phyloP scores from a whole-genome alignment of 2,329 filamentous ascomycete species.

The Beauveria australis region DNA sequence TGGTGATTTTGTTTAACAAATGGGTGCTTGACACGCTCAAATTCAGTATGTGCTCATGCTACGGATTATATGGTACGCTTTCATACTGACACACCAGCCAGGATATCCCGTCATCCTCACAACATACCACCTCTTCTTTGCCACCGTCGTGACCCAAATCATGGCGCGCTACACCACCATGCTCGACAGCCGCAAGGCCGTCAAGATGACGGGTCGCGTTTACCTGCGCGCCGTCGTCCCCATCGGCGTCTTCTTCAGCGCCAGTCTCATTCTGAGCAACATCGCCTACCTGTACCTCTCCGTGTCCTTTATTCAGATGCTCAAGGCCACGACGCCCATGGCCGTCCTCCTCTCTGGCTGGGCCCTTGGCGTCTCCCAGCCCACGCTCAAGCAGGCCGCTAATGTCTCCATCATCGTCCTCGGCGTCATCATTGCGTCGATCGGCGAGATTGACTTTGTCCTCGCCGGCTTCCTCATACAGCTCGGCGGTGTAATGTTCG shows the following conservation, averaged over 20 bases:
- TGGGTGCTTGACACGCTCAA: conserved; percentile 72
- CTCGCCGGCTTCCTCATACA: conserved; percentile 73
- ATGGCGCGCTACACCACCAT: conserved; percentile 82
- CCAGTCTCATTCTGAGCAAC: conserved; percentile 95
- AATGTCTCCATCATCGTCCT: conserved; percentile 94
- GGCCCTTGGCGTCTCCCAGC: conserved; percentile 74
- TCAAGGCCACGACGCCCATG: conserved; percentile 96
- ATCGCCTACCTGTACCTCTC: conserved; percentile 91
- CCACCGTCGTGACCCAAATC: conserved; percentile 88
- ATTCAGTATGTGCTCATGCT: conserved; percentile 40
- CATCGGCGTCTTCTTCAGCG: conserved; percentile 90
- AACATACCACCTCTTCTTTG: conserved; percentile 91
- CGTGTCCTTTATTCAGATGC: conserved; percentile 98
- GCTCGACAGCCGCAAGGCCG: conserved; percentile 88
- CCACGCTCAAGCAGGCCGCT: conserved; percentile 77
- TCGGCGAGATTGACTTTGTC: conserved; percentile 93
- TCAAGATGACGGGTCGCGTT: conserved; percentile 93
- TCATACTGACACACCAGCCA: conserved; percentile 23
- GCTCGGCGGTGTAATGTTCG: conserved; percentile 69
- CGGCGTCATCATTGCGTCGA: conserved; percentile 87
- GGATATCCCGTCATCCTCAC: conserved; percentile 74
- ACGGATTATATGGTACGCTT: neutral
- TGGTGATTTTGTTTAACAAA: conserved; percentile 93
- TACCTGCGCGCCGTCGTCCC: conserved; percentile 91
- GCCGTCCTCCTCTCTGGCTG: conserved; percentile 86